Evolutionary conservation across 768 basidiomycete species (phyloP), one percentile per base, ranked within the genome.

Genomic region (Tricholoma saponaceum): DNA sequence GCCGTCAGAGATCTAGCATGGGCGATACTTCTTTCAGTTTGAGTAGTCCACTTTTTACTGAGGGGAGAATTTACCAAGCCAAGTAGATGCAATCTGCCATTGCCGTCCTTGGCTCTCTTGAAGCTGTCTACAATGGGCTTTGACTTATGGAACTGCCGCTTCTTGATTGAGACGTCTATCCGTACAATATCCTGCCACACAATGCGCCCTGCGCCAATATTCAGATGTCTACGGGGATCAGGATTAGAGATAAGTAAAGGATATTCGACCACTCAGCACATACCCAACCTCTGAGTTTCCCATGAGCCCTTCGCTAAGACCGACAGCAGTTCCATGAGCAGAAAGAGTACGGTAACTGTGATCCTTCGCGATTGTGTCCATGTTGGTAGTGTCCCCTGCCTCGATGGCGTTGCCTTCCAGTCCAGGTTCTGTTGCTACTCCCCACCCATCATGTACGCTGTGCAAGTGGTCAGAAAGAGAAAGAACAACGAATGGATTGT

Each of bases 181-280:
- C 87, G 84, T 65, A 97, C 95, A 63, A 98, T 98, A 66, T 98
- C 95, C 71, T 98, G 95, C 95, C 95, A 97, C 26, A 97, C 94
- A 51, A 97, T 82, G 20, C 95, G 86, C 0, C 95, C 95, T 54
- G 95, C 95, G 32, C 95, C 95, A 62, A 95, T 92, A 73, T 98
- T 98, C 59, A 97, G 75, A 69, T 97, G 95, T 3, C 94, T 96
- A 59, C n/a, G 58, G 23, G 13, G 30, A 51, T 47, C 12, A 32
- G 49, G 22, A 44, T n/a, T n/a, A 32, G 10, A 53, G 50, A 26
- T 14, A 53, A 41, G 14, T 25, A 28, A n/a, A 28, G 22, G 13
- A 22, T n/a, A 32, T 37, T 13, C 44, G 14, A 18, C 55, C 14
- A 18, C 18, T 54, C 59, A 35, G 55, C 30, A 75, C 90, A 57